phyloP scores from a whole-genome alignment of 2,329 filamentous ascomycete genomes.

The Pseudogymnoascus sp. region DNA sequence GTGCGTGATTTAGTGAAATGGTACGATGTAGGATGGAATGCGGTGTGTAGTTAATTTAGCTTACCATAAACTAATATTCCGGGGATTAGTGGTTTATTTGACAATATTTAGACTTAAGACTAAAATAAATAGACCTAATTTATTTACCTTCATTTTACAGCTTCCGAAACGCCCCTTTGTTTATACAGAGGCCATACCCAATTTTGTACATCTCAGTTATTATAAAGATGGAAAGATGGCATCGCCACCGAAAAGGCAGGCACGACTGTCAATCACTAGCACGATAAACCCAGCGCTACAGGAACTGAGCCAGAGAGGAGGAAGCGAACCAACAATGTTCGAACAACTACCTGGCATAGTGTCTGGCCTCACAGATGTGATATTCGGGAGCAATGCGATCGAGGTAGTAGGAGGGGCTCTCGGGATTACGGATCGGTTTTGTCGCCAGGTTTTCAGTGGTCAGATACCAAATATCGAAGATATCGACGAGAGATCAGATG shows the following conservation, averaged over 20 bases:
- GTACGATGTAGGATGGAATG: background rate
- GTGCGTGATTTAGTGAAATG: background rate
- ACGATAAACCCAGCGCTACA: background rate
- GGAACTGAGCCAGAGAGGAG: background rate
- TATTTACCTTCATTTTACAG: background rate
- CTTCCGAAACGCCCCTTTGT: background rate
- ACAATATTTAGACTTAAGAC: background rate
- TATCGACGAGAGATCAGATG: background rate
- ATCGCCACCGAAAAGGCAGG: background rate
- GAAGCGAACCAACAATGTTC: background rate
- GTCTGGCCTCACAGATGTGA: background rate
- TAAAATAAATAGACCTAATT: too few species aligned
- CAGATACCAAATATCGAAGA: background rate
- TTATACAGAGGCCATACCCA: background rate
- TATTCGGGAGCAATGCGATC: background rate
- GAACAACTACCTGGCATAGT: background rate
- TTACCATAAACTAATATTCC: background rate
- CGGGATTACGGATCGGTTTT: background rate
- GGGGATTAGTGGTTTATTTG: background rate
- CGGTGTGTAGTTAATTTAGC: background rate
- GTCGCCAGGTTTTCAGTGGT: background rate
- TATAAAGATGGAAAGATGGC: background rate
- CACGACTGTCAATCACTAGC: background rate
- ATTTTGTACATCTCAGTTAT: background rate
- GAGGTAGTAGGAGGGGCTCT: background rate